Base-by-base conservation (phyloP, 768 basidiomycete species). In the Filobasidium floriforme region DNA sequence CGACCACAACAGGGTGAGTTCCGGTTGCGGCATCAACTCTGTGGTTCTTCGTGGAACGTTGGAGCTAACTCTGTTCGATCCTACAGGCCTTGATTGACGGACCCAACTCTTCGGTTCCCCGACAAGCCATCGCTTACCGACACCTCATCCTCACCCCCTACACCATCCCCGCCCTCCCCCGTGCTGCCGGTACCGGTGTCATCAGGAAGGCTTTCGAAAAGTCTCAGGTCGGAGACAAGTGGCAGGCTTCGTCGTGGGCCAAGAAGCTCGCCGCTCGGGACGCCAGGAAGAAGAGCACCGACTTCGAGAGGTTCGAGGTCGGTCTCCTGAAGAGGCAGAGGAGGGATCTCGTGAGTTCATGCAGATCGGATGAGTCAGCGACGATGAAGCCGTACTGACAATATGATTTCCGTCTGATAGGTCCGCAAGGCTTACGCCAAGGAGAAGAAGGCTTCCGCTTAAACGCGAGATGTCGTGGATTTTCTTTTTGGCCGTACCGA, bases 1-100 rank as follows among this genome's bases (percentile, higher is more conserved):
- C 71, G 96, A 98, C 86, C 94, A 98, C 85, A 94, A 92, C 84
- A 87, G 93, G 79, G 94, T 96, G 78, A 68, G 89, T 80, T 15
- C 29, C 54, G 54, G 29, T 7, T 11, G 9, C 18, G 11, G 15
- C n/a, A n/a, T n/a, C n/a, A n/a, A n/a, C n/a, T n/a, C n/a, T n/a
- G n/a, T n/a, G n/a, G n/a, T n/a, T n/a, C n/a, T n/a, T n/a, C n/a
- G 32, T 37, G 32, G 32, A 37, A 37, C 32, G 32, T 37, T 9
- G 4, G 32, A 37, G 32, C 32, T 40, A 52, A 41, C 40, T 12
- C 46, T 49, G n/a, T 12, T 59, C 22, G 61, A 0, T 9, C 9
- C 9, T 37, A 9, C 74, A 98, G 94, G 94, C 93, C 41, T 86
- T 99, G 77, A 86, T 98, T 75, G 94, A 98, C 81, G 93, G 93